Evolutionary conservation across 2,329 filamentous ascomycete species (phyloP).

Genomic region (Coniochaeta sp.): DNA sequence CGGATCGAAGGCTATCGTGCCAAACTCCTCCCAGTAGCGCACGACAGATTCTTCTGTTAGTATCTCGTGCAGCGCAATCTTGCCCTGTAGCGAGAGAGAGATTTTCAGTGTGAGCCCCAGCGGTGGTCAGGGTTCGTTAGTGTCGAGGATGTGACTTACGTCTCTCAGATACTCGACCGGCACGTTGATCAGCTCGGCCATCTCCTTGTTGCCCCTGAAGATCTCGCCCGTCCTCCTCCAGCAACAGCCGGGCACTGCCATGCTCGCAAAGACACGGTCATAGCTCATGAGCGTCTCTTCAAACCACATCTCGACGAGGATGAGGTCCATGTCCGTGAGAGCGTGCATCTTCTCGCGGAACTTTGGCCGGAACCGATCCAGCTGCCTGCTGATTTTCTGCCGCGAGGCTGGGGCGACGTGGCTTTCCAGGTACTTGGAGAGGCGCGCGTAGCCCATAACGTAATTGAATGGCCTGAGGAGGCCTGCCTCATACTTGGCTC

Average conservation of each 20-base stretch:
- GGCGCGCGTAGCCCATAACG: conserved; percentile 85
- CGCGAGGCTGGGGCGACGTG: conserved; percentile 77
- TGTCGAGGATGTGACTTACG: conserved; percentile 46
- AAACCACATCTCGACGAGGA: conserved; percentile 99
- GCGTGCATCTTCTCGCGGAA: conserved; percentile 92
- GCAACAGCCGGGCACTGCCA: conserved; percentile 96
- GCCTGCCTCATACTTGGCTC: conserved; percentile 93
- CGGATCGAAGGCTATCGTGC: conserved; percentile 91
- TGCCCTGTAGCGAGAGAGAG: conserved; percentile 56
- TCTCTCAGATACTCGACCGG: conserved; percentile 87
- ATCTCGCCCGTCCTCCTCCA: conserved; percentile 97
- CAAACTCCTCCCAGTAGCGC: conserved; percentile 98
- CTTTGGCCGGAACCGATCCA: conserved; percentile 89
- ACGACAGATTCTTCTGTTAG: conserved; percentile 92
- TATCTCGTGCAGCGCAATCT: conserved; percentile 91
- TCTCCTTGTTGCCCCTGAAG: conserved; percentile 95
- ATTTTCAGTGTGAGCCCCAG: neutral
- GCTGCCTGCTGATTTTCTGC: conserved; percentile 83
- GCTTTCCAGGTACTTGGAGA: conserved; percentile 86
- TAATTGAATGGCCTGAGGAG: conserved; percentile 97
- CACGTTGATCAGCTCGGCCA: conserved; percentile 92
- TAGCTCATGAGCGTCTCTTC: conserved; percentile 96
- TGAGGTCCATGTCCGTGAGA: conserved; percentile 87
- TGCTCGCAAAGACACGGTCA: conserved; percentile 95
- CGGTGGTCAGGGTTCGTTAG: neutral